Evolutionary conservation across 805 yeast species (phyloP), one percentile per base, ranked within the genome.

Genomic region (Starmerella stellata): DNA sequence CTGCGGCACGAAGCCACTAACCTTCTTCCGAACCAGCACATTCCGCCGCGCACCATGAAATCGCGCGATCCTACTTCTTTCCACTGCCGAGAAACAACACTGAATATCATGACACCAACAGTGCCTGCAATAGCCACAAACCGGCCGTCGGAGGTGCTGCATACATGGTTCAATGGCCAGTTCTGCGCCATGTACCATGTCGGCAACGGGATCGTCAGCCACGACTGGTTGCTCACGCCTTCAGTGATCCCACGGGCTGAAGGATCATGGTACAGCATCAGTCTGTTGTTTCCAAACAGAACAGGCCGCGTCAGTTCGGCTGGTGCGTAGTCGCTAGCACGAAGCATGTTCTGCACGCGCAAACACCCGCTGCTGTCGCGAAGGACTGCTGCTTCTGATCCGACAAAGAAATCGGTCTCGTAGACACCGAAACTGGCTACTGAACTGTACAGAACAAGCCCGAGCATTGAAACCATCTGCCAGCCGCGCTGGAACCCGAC

Each of bases 111-210:
- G 14, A 69, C 59, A 18, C 72, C 73, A 20, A 53, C 50, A 18
- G 60, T 54, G 0, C 75, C 75, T 4, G 72, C 65, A 15, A 70
- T 55, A 18, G 74, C 72, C 15, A 68, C 56, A 43, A 57, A 59
- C 36, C 63, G 52, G 9, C 74, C 74, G 44, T 68, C 71, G 20
- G 60, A 59, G 37, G 69, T 64, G 16, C 61, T 55, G n/a, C 64
- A 51, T 2, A 63, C 58, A 27, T 61, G 58, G 14, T 60, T 49
- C 2, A 70, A 58, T 4, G 64, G 65, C 56, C 62, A 54, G 48
- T 67, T 67, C 23, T 56, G 59, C 4, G 69, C 55, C 31, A 60
- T 55, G 43, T 70, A 70, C 18, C 54, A 47, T 3, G 64, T 50
- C 1, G 75, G 74, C 14, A 70, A 44, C 35, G 62, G 56, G 25